Conservation (phyloP, 148 eudicot species). For the Limonium bicolor region DNA sequence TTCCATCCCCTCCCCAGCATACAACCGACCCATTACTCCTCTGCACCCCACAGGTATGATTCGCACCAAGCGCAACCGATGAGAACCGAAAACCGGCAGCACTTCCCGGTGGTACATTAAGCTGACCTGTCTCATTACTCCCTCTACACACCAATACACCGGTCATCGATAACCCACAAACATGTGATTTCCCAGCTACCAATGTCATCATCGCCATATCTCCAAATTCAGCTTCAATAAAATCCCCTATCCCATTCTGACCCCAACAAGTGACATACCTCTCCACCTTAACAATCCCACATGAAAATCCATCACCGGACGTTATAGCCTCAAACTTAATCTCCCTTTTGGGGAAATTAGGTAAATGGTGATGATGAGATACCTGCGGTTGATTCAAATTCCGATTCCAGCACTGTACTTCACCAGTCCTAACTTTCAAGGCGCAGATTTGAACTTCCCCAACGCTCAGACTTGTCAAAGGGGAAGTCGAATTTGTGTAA, state of each 20-base stretch:
- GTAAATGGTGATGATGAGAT: too few relatives aligned
- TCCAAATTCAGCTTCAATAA: conserved; percentile 29
- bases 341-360: not conserved
- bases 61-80: not conserved
- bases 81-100: too few relatives aligned
- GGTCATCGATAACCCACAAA: conserved; percentile 31
- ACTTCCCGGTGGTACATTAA: conserved; percentile 39
- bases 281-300: conserved; percentile 25
- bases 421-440: conserved; percentile 14
- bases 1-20: conserved; percentile 1
- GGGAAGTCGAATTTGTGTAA: conserved; percentile 10
- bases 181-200: conserved; percentile 41
- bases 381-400: too few relatives aligned
- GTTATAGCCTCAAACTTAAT: conserved; percentile 17
- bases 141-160: conserved; percentile 43
- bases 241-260: conserved; percentile 28
- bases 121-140: conserved; percentile 28
- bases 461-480: conserved; percentile 16
- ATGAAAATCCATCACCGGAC: conserved; percentile 39
- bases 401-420: conserved; percentile 22
- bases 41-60: conserved; percentile 1
- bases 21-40: not conserved
- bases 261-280: conserved; percentile 39
- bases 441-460: conserved; percentile 29
- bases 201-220: conserved; percentile 26